These are phyloP conservation scores for Phytophthora pinifolia DNA, from an alignment of 352 stramenopile genomes.

Conservation along the genomic window DNA sequence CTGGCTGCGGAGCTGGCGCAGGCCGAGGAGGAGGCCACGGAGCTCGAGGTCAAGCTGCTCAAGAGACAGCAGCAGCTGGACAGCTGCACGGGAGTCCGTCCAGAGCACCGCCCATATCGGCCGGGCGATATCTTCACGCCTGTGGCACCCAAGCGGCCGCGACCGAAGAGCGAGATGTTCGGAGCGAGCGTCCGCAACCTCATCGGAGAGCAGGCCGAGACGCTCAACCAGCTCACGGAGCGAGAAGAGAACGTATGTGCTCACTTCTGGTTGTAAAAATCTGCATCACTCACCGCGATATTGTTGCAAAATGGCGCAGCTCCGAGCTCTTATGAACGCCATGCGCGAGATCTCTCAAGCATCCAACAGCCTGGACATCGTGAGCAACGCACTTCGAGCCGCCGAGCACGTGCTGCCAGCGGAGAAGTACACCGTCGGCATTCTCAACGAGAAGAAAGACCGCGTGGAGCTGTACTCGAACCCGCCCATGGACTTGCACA, in stretches of 20 bases:
- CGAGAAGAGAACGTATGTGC: constrained; percentile 54
- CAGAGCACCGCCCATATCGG: constrained; percentile 22
- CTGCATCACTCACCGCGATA: neutral
- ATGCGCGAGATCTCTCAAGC: constrained; percentile 64
- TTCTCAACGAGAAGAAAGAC: constrained; percentile 68
- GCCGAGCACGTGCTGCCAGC: constrained; percentile 49
- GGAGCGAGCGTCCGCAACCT: constrained; percentile 53
- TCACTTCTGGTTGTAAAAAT: neutral
- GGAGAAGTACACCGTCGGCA: constrained; percentile 60
- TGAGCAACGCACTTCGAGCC: constrained; percentile 53
- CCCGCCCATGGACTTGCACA: constrained; percentile 40
- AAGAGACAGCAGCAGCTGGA: constrained; percentile 61
- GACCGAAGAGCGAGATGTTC: constrained; percentile 50
- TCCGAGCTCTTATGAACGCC: constrained; percentile 61
- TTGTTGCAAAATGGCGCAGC: constrained; percentile 24
- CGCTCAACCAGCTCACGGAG: constrained; percentile 47
- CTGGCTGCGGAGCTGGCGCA: constrained; percentile 35
- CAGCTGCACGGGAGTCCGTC: constrained; percentile 36
- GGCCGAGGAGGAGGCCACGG: constrained; percentile 39
- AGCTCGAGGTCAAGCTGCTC: constrained; percentile 43
- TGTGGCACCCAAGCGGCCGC: constrained; percentile 29
- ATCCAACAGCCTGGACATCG: constrained; percentile 51
- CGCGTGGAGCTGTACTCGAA: constrained; percentile 66
- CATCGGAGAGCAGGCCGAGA: constrained; percentile 50
- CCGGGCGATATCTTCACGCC: constrained; percentile 10